Conservation (phyloP, 495 filamentous ascomycete genomes). For the Oidiodendron maius region DNA sequence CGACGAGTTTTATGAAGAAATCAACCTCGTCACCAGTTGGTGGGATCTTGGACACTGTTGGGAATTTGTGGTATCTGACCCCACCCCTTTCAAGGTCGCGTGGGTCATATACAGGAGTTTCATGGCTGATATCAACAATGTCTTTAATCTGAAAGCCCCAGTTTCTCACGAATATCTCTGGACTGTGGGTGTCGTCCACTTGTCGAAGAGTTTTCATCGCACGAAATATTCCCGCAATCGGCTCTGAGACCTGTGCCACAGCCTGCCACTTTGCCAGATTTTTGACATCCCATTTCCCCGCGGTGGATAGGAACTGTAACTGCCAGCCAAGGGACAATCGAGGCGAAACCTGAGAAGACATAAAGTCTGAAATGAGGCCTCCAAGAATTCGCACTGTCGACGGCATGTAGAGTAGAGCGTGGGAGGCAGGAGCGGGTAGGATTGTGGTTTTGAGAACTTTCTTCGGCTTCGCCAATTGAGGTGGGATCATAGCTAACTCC, state of each 20-base stretch:
- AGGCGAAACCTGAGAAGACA: conserved; percentile 65
- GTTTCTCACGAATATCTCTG: conserved; percentile 61
- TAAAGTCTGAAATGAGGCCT: conserved; percentile 77
- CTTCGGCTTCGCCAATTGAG: conserved; percentile 32
- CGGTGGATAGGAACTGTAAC: conserved; percentile 73
- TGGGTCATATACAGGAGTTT: conserved; percentile 79
- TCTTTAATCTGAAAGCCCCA: conserved; percentile 64
- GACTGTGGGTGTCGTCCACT: conserved; percentile 78
- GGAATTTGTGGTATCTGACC: conserved; percentile 79
- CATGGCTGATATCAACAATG: conserved; percentile 84
- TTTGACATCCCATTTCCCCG: conserved; percentile 97
- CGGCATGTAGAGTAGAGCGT: conserved; percentile 79
- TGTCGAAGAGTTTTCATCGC: conserved; percentile 87
- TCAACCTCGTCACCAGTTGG: conserved; percentile 64
- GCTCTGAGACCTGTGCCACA: conserved; percentile 67
- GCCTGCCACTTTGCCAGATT: conserved; percentile 88
- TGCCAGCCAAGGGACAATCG: conserved; percentile 86
- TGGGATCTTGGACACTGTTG: conserved; percentile 88
- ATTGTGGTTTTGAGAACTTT: conserved; percentile 63
- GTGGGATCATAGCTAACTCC: conserved; percentile 28
- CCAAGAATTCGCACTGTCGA: conserved; percentile 68
- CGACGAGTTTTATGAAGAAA: conserved; percentile 73
- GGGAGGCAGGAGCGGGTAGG: conserved; percentile 72
- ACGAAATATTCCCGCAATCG: conserved; percentile 70
- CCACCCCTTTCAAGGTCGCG: conserved; percentile 65